These are phyloP conservation scores for Pleurotus tuoliensis DNA, from an alignment of 768 basidiomycete species.

Conservation along the genomic window DNA sequence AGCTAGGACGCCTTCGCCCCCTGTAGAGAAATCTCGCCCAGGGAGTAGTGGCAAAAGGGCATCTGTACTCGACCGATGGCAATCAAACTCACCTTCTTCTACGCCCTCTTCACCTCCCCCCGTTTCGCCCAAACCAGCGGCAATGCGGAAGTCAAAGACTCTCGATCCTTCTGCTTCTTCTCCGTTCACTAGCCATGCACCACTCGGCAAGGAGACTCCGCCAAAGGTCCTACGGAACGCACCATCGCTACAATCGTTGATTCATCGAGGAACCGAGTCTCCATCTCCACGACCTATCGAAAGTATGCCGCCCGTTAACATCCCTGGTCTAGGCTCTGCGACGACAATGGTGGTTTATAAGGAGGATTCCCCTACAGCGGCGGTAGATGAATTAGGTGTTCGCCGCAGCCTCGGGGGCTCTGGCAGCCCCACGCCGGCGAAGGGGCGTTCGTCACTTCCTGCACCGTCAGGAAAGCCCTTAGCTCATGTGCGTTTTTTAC, in stretches of 20 bases:
- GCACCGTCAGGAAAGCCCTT: constrained; percentile 58
- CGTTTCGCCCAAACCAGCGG: constrained; percentile 32
- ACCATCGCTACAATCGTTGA: constrained; percentile 38
- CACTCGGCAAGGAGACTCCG: constrained; percentile 6
- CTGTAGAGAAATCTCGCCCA: constrained; percentile 29
- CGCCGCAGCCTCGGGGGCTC: constrained; percentile 4
- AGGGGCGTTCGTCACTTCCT: constrained; percentile 29
- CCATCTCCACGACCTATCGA: constrained; percentile 14
- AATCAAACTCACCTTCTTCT: constrained; percentile 27
- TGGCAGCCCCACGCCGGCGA: neutral
- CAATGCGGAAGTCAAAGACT: constrained; percentile 37
- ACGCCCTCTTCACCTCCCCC: constrained; percentile 31
- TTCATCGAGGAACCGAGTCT: constrained; percentile 17
- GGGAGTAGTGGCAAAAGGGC: constrained; percentile 31
- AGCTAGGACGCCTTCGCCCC: constrained; percentile 23
- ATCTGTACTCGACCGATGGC: constrained; percentile 76
- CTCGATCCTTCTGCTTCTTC: constrained; percentile 19
- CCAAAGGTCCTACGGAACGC: constrained; percentile 26
- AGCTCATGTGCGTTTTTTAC: constrained; percentile 82
- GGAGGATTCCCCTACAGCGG: constrained; percentile 41
- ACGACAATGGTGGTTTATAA: constrained; percentile 69
- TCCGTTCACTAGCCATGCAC: constrained; percentile 1
- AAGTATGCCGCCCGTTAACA: constrained; percentile 23
- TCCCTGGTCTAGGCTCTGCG: constrained; percentile 59
- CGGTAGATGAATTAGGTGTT: constrained; percentile 44